Conservation (phyloP, 2,329 filamentous ascomycete genomes). For the Lachnellula hyalina region DNA sequence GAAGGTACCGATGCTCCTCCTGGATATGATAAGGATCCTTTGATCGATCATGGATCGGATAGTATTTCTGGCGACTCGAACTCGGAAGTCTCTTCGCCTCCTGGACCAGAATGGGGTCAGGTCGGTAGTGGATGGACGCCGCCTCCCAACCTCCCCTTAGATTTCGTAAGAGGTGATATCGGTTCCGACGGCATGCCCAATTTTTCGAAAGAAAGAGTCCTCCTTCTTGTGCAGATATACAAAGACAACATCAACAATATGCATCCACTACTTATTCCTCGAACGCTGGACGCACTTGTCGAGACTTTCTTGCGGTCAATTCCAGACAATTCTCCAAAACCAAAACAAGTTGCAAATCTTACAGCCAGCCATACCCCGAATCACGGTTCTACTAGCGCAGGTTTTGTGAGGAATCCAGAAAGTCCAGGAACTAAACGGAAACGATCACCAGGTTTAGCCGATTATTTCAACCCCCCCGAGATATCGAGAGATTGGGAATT, state of each 20-base stretch:
- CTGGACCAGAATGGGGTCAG: conserved; percentile 53
- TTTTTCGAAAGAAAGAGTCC: conserved; percentile 46
- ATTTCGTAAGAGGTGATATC: conserved; percentile 24
- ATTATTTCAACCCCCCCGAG: conserved; percentile 14
- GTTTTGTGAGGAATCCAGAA: conserved; percentile 28
- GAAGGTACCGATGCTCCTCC: conserved; percentile 62
- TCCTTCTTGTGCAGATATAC: conserved; percentile 51
- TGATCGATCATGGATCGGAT: conserved; percentile 36
- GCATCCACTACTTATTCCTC: conserved; percentile 56
- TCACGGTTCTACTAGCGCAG: background rate
- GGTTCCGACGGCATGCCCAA: conserved; percentile 47
- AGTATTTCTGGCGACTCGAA: conserved; percentile 40
- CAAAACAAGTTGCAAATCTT: conserved; percentile 21
- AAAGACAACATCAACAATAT: conserved; percentile 58
- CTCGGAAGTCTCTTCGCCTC: conserved; percentile 49
- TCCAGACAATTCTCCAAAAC: conserved; percentile 23
- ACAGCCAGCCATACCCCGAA: conserved; percentile 8
- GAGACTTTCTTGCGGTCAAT: conserved; percentile 28
- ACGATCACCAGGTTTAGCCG: conserved; percentile 22
- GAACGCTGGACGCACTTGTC: conserved; percentile 41
- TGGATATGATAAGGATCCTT: conserved; percentile 30
- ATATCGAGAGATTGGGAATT: conserved; percentile 22
- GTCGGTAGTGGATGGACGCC: conserved; percentile 38
- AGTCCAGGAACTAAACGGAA: conserved; percentile 31
- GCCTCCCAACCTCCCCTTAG: conserved; percentile 14